Conservation (phyloP, 2,329 filamentous ascomycete genomes). For the Lasiodiplodia sp. region DNA sequence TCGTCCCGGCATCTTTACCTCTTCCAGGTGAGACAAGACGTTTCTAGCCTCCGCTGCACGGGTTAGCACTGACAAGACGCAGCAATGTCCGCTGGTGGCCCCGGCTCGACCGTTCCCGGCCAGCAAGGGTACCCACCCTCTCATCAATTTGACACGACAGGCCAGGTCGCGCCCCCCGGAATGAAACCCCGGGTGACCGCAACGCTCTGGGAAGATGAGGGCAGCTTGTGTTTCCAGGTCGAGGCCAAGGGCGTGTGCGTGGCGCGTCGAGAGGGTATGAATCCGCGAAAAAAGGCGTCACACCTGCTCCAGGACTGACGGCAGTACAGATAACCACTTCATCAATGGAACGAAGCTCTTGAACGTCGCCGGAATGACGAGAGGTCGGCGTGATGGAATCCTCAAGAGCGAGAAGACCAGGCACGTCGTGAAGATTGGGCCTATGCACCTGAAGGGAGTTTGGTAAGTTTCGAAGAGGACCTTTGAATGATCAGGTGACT, state of each 20-base stretch:
- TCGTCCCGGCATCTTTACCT: constrained; percentile 76
- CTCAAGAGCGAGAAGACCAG: constrained; percentile 97
- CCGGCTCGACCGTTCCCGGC: constrained; percentile 34
- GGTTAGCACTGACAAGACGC: constrained; percentile 5
- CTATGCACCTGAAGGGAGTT: constrained; percentile 98
- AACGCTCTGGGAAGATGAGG: constrained; percentile 97
- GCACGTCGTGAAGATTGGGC: constrained; percentile 97
- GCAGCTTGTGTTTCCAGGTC: constrained; percentile 96
- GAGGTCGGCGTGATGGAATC: constrained; percentile 93
- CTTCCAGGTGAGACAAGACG: constrained; percentile 55
- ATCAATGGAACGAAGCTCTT: constrained; percentile 97
- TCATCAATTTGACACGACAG: constrained; percentile 81
- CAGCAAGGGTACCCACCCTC: constrained; percentile 54
- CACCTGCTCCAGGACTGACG: constrained; percentile 25
- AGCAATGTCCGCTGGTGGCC: constrained; percentile 34
- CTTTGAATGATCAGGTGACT: neutral
- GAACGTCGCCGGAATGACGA: constrained; percentile 97
- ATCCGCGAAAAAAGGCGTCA: neutral
- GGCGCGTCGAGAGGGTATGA: constrained; percentile 84
- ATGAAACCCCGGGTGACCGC: constrained; percentile 97
- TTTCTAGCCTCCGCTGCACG: neutral
- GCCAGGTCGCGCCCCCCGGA: constrained; percentile 87
- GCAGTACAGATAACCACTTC: constrained; percentile 86
- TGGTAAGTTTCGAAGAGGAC: constrained; percentile 68
- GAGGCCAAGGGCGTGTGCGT: constrained; percentile 97